Evolutionary conservation across 495 filamentous ascomycete species (phyloP).

Genomic region (Apiosordaria backusii): DNA sequence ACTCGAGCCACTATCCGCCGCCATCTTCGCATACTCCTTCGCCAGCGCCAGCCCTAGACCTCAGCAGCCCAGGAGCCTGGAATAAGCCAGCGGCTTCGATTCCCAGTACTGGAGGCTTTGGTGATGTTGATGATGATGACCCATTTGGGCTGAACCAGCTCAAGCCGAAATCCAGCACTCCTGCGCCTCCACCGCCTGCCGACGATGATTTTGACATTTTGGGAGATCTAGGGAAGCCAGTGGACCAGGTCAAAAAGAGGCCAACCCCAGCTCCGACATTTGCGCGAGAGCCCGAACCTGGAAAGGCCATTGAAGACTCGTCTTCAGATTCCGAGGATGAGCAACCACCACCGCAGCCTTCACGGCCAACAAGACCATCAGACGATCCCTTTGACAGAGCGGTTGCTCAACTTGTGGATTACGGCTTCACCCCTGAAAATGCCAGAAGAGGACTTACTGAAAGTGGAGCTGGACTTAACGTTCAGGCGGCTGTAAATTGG

Average conservation of each 20-base stretch:
- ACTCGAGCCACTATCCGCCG: conserved; percentile 57
- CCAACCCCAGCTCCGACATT: conserved; percentile 37
- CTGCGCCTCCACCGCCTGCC: conserved; percentile 42
- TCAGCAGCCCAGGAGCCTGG: conserved; percentile 41
- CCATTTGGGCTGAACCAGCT: conserved; percentile 81
- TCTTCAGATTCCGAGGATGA: conserved; percentile 43
- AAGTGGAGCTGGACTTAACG: conserved; percentile 73
- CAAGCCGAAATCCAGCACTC: conserved; percentile 39
- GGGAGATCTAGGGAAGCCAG: conserved; percentile 79
- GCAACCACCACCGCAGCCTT: conserved; percentile 21
- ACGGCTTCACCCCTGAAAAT: conserved; percentile 85
- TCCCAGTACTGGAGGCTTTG: conserved; percentile 22
- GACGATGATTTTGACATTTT: conserved; percentile 91
- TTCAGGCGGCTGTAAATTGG: conserved; percentile 86
- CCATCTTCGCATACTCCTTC: conserved; percentile 33
- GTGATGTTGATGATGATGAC: conserved; percentile 68
- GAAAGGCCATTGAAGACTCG: conserved; percentile 44
- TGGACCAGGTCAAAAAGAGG: conserved; percentile 63
- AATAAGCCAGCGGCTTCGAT: conserved; percentile 19
- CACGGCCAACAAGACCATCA: conserved; percentile 26
- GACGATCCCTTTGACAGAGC: conserved; percentile 71
- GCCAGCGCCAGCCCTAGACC: conserved; percentile 30
- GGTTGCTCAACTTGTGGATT: conserved; percentile 87
- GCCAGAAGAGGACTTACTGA: conserved; percentile 71
- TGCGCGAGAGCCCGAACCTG: conserved; percentile 37